These are phyloP conservation scores for Eragrostis curvula DNA, from an alignment of 176 grass and related monocot genomes.

Conservation along the genomic window DNA sequence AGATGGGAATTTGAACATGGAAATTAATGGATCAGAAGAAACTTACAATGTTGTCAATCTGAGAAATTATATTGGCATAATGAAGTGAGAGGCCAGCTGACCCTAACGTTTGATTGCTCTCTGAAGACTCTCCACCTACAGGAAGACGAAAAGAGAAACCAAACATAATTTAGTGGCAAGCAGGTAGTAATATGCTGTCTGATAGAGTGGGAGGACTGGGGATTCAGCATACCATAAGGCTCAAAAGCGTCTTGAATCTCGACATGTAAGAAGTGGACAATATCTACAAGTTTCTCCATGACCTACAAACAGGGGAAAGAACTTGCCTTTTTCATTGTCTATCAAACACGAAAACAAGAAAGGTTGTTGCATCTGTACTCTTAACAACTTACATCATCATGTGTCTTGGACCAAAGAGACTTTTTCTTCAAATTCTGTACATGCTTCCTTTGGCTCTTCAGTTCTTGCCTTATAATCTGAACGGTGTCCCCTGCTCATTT, in stretches of 20 bases:
- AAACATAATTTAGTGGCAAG: not conserved
- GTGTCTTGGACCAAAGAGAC: slow-evolving; percentile 69
- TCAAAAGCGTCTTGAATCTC: slow-evolving; percentile 88
- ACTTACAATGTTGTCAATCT: slow-evolving; percentile 97
- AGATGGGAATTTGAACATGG: not conserved
- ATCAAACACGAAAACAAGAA: not conserved
- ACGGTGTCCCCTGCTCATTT: slow-evolving; percentile 60
- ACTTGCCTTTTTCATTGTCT: slow-evolving; percentile 14
- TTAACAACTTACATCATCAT: slow-evolving; percentile 59
- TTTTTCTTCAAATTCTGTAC: slow-evolving; percentile 79
- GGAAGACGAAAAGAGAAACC: slow-evolving; percentile 29
- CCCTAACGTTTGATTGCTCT: slow-evolving; percentile 60
- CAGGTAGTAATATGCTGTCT: slow-evolving; percentile 13
- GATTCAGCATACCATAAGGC: slow-evolving; percentile 59
- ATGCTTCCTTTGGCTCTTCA: slow-evolving; percentile 76
- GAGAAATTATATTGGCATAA: slow-evolving; percentile 95
- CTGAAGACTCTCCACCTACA: slow-evolving; percentile 32
- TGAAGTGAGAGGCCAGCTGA: slow-evolving; percentile 88
- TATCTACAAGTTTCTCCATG: slow-evolving; percentile 91
- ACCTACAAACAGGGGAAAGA: slow-evolving; percentile 50
- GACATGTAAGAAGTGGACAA: slow-evolving; percentile 88
- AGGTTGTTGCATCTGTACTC: not conserved
- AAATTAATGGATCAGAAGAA: slow-evolving; percentile 24
- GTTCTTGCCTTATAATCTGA: slow-evolving; percentile 75
- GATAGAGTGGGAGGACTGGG: not conserved